Percentiles rank a stretch among this genome's conserved stretches.
phyloP scores from a whole-genome alignment of 345 rosid genomes.

The Syzygium jambos region DNA sequence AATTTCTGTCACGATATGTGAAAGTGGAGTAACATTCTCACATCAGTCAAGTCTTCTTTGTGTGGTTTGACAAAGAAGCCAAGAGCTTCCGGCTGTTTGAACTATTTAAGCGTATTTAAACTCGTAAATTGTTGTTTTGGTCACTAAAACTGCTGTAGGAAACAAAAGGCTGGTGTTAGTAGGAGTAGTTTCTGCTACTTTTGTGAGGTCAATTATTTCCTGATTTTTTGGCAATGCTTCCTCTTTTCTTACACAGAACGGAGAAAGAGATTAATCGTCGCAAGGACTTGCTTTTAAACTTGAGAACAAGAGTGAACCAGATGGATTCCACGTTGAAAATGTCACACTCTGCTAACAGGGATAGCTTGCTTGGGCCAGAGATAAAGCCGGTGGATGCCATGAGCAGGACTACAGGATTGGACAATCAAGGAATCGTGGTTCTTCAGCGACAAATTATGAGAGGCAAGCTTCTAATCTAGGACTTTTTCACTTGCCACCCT shows the following conservation, averaged over 20 bases:
- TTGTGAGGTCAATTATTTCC: background rate
- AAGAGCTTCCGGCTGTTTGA: background rate
- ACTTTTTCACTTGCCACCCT: background rate
- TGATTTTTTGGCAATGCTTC: background rate
- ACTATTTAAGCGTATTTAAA: background rate
- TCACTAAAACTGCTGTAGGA: background rate
- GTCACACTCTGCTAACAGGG: slow-evolving; percentile 77
- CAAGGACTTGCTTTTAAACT: slow-evolving; percentile 69
- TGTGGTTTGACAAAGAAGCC: background rate
- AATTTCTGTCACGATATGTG: background rate
- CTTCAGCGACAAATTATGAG: slow-evolving; percentile 86
- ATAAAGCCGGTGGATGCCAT: slow-evolving; percentile 50
- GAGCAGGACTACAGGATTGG: slow-evolving; percentile 55
- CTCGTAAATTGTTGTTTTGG: background rate
- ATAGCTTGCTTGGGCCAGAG: slow-evolving; percentile 78
- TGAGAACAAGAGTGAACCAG: slow-evolving; percentile 69
- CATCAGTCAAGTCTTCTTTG: background rate
- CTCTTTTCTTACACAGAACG: slow-evolving; percentile 37
- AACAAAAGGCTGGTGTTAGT: background rate
- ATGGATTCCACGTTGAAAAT: slow-evolving; percentile 80
- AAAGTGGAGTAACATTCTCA: background rate
- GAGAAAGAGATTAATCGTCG: slow-evolving; percentile 97
- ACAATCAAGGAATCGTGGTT: slow-evolving; percentile 82
- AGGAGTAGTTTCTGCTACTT: background rate
- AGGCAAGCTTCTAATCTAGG: slow-evolving; percentile 36